Evolutionary conservation across 1,284 basidiomycete genomes (phyloP).

Genomic region (Tilletia setariae): DNA sequence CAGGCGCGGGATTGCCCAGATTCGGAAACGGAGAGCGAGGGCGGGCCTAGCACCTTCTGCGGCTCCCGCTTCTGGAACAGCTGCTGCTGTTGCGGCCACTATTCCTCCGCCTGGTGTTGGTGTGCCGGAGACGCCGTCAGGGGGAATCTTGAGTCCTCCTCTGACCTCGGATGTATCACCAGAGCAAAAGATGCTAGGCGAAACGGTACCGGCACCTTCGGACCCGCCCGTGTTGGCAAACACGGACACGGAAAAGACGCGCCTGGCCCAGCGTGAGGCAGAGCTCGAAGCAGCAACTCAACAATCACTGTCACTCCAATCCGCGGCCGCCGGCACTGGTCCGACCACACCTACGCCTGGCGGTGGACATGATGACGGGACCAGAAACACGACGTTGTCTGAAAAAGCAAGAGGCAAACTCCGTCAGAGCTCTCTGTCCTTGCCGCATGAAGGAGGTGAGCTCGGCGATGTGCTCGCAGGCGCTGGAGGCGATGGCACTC

Average conservation of each 20-base stretch:
- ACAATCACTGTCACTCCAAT: neutral
- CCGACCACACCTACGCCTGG: neutral
- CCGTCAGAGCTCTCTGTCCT: constrained; percentile 4
- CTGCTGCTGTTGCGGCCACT: neutral
- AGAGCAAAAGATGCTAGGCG: neutral
- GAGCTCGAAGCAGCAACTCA: neutral
- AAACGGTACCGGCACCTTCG: neutral
- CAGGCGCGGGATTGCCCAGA: constrained; percentile 74
- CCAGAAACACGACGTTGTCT: neutral
- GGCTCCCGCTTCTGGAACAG: neutral
- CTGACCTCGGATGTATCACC: neutral
- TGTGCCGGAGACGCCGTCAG: neutral
- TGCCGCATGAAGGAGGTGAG: neutral
- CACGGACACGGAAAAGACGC: constrained; percentile 1
- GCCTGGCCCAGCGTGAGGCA: constrained; percentile 14
- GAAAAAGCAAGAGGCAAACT: constrained; percentile 16
- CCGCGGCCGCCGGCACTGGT: neutral
- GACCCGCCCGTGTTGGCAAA: no score
- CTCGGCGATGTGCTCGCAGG: neutral
- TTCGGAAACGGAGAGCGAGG: constrained; percentile 55
- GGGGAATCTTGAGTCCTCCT: neutral
- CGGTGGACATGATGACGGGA: neutral
- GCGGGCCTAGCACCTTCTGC: neutral
- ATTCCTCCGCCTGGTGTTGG: neutral
- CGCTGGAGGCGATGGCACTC: neutral